phyloP scores from a whole-genome alignment of 345 rosid genomes.

The Rhizophora mangle region DNA sequence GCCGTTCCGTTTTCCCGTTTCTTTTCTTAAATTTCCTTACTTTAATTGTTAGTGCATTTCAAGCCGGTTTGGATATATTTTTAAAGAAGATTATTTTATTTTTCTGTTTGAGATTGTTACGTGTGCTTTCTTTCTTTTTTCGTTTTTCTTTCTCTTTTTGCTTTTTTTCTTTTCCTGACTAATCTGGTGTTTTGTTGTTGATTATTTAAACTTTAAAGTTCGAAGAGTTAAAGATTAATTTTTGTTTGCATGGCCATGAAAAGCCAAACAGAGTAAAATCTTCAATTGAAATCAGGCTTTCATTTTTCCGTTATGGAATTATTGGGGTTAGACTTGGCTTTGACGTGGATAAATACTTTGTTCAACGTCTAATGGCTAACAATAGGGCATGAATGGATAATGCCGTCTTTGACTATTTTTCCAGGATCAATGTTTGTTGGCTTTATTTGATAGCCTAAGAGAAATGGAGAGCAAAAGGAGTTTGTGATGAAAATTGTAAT shows the following conservation, averaged over 20 bases:
- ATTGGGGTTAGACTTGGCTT: not conserved
- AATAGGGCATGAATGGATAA: not conserved
- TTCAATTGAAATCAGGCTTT: not conserved
- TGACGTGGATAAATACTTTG: not conserved
- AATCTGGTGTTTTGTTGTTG: not conserved
- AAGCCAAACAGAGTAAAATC: not conserved
- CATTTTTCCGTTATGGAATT: not conserved
- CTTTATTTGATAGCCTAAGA: not conserved
- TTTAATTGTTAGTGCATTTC: too few relatives aligned
- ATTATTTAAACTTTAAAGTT: not conserved
- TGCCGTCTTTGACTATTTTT: not conserved
- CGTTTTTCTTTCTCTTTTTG: not conserved
- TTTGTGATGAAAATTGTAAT: not conserved
- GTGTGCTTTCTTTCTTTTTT: not conserved
- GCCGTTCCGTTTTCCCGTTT: not conserved
- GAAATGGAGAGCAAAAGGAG: not conserved
- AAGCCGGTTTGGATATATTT: too few relatives aligned
- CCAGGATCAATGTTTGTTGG: not conserved
- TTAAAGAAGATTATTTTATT: not conserved
- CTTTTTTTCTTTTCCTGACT: not conserved
- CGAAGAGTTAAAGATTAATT: not conserved
- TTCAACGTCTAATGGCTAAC: not conserved
- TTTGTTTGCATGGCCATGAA: not conserved
- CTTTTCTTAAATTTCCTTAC: not conserved
- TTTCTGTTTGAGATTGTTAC: not conserved